Evolutionary conservation across 2,329 filamentous ascomycete species (phyloP), one percentile per base, ranked within the genome.

Genomic region (Cercospora nicotianae): DNA sequence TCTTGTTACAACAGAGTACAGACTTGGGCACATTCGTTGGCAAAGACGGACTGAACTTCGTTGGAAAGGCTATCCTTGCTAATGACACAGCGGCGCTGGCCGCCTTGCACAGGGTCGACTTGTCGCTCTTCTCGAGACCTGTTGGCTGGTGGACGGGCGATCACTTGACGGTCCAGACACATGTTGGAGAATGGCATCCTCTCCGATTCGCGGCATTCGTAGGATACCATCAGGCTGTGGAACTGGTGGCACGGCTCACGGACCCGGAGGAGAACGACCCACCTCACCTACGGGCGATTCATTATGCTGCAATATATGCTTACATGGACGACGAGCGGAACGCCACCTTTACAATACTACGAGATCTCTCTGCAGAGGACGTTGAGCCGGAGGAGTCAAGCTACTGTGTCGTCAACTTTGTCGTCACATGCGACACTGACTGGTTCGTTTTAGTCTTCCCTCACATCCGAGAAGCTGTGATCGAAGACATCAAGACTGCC

Each of bases 141-240:
- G 59, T 61, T 5, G 59, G 59, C 3, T 61, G 59, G 59, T 61
- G 59, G 59, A 26, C 8, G 5, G 36, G 36, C 13, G 31, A 61
- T 45, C 31, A n/a, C 7, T 9, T 20, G 3, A 61, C 36, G 8
- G 20, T n/a, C 3, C 30, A 45, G 3, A 18, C 16, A 1, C 31
- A 23, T 1, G n/a, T 61, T 6, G 59, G 59, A 16, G 16, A 18
- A 8, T 61, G 59, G 59, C 16, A 33, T 28, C 59, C 59, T 1
- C 31, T 61, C 23, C 59, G 59, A 16, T 61, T 61, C 18, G 59
- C 59, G 16, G 59, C 59, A 4, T 39, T 61, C 8, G 36, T 61
- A 2, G 59, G 59, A 2, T 13, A 45, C 1, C 59, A 18, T 13
- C 3, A 61, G 10, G n/a, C 59, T 2, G 59, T 61, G 7, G 13